These are phyloP conservation scores for Podila verticillata DNA, from an alignment of 192 early-diverging fungal genomes.

Conservation along the genomic window DNA sequence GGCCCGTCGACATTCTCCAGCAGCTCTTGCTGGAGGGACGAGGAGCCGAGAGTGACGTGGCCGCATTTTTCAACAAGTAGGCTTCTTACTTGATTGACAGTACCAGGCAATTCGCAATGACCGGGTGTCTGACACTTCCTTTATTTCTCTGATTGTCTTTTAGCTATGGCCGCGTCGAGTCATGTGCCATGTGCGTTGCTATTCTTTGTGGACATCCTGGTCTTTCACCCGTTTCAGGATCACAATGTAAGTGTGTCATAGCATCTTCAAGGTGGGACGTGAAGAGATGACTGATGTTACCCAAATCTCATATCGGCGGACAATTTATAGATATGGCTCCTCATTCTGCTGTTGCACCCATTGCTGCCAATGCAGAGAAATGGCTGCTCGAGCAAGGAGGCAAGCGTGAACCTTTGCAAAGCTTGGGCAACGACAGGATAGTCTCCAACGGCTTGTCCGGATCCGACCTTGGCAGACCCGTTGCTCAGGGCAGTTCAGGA, in stretches of 20 bases:
- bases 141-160: conserved; percentile 16
- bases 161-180: conserved; percentile 70
- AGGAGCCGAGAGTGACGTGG: conserved; percentile 37
- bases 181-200: conserved; percentile 89
- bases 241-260: conserved; percentile 26
- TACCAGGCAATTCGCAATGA: too few relatives aligned
- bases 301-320: not conserved
- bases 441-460: conserved; percentile 12
- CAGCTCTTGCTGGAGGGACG: conserved; percentile 62
- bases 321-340: conserved; percentile 24
- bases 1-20: conserved; percentile 81
- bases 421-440: conserved; percentile 14
- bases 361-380: conserved; percentile 35
- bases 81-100: too few relatives aligned
- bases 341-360: conserved; percentile 28
- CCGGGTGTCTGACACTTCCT: not conserved
- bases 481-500: conserved; percentile 46
- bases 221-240: conserved; percentile 15
- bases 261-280: not conserved
- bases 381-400: conserved; percentile 50
- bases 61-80: conserved; percentile 50
- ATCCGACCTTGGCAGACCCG: conserved; percentile 48
- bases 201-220: conserved; percentile 65
- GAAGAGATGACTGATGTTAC: not conserved
- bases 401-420: conserved; percentile 20